phyloP scores from a whole-genome alignment of 371 early-diverging fungal species.

The Haplosporangium sp. region DNA sequence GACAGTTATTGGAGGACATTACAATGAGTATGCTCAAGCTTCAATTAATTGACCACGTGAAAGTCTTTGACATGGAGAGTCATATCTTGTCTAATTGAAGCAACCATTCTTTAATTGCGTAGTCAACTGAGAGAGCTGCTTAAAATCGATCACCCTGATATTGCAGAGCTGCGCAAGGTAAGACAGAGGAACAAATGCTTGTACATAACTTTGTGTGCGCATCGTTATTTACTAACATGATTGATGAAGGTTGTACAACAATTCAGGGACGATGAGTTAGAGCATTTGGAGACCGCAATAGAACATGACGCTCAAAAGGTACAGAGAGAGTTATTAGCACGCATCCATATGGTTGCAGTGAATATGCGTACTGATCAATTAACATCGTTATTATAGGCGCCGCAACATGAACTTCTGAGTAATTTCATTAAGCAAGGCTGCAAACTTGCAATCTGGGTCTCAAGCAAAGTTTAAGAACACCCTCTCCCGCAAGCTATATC shows the following conservation, averaged over 20 bases:
- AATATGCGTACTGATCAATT: not conserved
- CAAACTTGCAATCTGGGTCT: slow-evolving; percentile 87
- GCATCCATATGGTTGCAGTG: not conserved
- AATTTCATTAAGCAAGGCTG: slow-evolving; percentile 86
- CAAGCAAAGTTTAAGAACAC: slow-evolving; percentile 66
- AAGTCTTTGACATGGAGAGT: slow-evolving; percentile 12
- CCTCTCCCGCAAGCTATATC: not conserved
- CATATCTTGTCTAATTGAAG: not conserved
- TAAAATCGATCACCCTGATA: slow-evolving; percentile 72
- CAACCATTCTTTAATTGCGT: not conserved
- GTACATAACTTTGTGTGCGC: not conserved
- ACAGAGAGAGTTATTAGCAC: slow-evolving; percentile 1
- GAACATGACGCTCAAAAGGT: slow-evolving; percentile 87
- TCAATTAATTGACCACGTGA: not conserved
- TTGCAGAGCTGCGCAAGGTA: slow-evolving; percentile 73
- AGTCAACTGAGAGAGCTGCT: slow-evolving; percentile 84
- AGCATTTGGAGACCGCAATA: slow-evolving; percentile 93
- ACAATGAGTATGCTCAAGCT: slow-evolving; percentile 80
- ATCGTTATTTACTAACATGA: not conserved
- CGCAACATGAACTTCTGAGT: slow-evolving; percentile 77
- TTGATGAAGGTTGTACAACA: slow-evolving; percentile 69
- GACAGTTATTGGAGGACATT: slow-evolving; percentile 96
- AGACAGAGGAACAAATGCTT: too few relatives aligned
- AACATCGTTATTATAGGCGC: slow-evolving; percentile 62
- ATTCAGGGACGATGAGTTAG: slow-evolving; percentile 96